Conservation (phyloP, 768 basidiomycete species). For the Russula vinacea region DNA sequence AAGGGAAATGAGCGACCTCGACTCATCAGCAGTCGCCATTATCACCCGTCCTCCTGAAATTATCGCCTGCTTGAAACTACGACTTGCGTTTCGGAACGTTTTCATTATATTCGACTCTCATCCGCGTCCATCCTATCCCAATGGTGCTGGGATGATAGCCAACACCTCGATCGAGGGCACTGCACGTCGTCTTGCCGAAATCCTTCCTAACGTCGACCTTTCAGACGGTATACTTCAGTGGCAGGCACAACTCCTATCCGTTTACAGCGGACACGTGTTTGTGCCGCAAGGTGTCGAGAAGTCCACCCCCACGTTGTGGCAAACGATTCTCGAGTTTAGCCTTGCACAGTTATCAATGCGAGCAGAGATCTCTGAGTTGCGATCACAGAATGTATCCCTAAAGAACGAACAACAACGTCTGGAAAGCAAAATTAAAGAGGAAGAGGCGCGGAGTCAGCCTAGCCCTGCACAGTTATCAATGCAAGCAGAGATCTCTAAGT, state of each 20-base stretch:
- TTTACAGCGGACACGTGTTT: constrained; percentile 60
- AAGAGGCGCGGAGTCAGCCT: constrained; percentile 11
- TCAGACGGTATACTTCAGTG: constrained; percentile 49
- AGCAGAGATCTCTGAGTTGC: constrained; percentile 37
- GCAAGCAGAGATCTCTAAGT: constrained; percentile 39
- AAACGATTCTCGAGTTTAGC: constrained; percentile 49
- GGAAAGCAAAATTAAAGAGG: constrained; percentile 23
- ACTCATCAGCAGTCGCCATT: constrained; percentile 43
- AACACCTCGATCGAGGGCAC: constrained; percentile 45
- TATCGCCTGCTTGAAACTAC: constrained; percentile 48
- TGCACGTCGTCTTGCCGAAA: constrained; percentile 44
- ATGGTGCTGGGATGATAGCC: constrained; percentile 59
- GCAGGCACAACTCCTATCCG: constrained; percentile 60
- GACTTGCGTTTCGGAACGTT: constrained; percentile 33
- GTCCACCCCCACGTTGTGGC: constrained; percentile 34
- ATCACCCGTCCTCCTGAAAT: constrained; percentile 75
- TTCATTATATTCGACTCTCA: constrained; percentile 70
- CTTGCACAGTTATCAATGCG: constrained; percentile 45
- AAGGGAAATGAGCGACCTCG: constrained; percentile 33
- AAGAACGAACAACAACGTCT: constrained; percentile 30
- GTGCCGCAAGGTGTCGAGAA: constrained; percentile 36
- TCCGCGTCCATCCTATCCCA: constrained; percentile 52
- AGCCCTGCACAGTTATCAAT: constrained; percentile 48
- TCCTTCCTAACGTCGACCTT: constrained; percentile 52
- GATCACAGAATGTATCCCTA: constrained; percentile 24